Evolutionary conservation across 208 protist genomes (phyloP), one percentile per base, ranked within the genome.

Genomic region (Wallacemonas collosoma): DNA sequence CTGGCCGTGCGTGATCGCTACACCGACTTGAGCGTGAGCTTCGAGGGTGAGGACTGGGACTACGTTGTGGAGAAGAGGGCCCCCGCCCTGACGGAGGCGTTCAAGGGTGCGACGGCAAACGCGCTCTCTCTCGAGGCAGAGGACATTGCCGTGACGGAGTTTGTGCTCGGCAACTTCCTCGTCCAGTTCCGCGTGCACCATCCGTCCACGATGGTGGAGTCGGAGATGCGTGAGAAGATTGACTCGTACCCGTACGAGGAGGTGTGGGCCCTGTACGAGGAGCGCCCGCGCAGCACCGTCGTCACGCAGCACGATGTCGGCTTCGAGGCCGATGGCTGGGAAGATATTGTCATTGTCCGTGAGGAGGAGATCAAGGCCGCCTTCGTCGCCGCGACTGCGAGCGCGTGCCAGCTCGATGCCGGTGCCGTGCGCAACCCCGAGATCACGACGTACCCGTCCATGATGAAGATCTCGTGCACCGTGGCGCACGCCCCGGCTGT

Each of bases 11-110:
- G 53, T 12, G 54, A 54, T 44, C 57, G 69, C 58, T 53, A 71
- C 57, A 63, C 79, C 41, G 44, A 48, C 6, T 67, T 78, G 11
- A 56, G 51, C 60, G 80, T 81, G 1, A 67, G 63, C 56, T 85
- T 81, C 58, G 80, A 85, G 17, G 80, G 80, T 41, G 67, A 64
- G 5, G 65, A 84, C 71, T 84, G 79, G 79, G 76, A 84, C 44
- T 84, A 84, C 62, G 76, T 80, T 41, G 57, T 78, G 40, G 57
- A 73, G 64, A 66, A 62, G 36, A 78, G 73, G 73, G 43, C 68
- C 14, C 40, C 44, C 11, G 73, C 60, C n/a, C 40, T 78, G 39
- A 62, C 68, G 14, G 68, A 64, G 47, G 68, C 68, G 45, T 78
- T 78, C 62, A 72, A 67, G 73, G 54, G 35, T 7, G 73, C 50